Conservation (phyloP, 2,329 filamentous ascomycete genomes). For the Aspergillus cejpii region DNA sequence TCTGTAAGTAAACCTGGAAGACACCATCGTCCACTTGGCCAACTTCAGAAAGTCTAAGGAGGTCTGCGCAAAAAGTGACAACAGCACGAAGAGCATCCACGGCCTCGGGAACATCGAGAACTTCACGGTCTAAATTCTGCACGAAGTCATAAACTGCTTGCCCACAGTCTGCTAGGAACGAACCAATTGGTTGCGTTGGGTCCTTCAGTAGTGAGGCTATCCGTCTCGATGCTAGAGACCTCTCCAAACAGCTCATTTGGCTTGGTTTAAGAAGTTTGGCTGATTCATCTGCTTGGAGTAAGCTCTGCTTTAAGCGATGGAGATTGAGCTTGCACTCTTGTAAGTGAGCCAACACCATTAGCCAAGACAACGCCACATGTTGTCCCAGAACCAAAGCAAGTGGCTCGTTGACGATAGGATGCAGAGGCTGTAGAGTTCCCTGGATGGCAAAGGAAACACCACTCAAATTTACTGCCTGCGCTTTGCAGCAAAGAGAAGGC, state of each 20-base stretch:
- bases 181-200: slow-evolving; percentile 35
- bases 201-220: slow-evolving; percentile 39
- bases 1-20: slow-evolving; percentile 50
- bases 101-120: slow-evolving; percentile 21
- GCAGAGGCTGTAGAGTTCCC: slow-evolving; percentile 29
- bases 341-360: slow-evolving; percentile 29
- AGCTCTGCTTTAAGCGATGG: slow-evolving; percentile 29
- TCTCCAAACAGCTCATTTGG: slow-evolving; percentile 38
- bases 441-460: slow-evolving; percentile 23
- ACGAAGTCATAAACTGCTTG: slow-evolving; percentile 33
- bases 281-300: slow-evolving; percentile 29
- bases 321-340: slow-evolving; percentile 36
- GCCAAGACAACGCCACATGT: slow-evolving; percentile 16
- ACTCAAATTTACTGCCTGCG: slow-evolving; percentile 19
- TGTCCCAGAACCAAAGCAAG: slow-evolving; percentile 24
- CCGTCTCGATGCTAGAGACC: slow-evolving; percentile 38
- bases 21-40: slow-evolving; percentile 46
- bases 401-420: slow-evolving; percentile 39
- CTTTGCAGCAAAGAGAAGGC: slow-evolving; percentile 19
- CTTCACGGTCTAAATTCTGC: slow-evolving; percentile 24
- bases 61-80: slow-evolving; percentile 45
- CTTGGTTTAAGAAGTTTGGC: slow-evolving; percentile 35
- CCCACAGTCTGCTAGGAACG: slow-evolving; percentile 35
- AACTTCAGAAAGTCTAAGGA: slow-evolving; percentile 40
- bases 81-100: slow-evolving; percentile 28